Conservation (phyloP, 2,329 filamentous ascomycete genomes). For the Aspergillus brasiliensis region DNA sequence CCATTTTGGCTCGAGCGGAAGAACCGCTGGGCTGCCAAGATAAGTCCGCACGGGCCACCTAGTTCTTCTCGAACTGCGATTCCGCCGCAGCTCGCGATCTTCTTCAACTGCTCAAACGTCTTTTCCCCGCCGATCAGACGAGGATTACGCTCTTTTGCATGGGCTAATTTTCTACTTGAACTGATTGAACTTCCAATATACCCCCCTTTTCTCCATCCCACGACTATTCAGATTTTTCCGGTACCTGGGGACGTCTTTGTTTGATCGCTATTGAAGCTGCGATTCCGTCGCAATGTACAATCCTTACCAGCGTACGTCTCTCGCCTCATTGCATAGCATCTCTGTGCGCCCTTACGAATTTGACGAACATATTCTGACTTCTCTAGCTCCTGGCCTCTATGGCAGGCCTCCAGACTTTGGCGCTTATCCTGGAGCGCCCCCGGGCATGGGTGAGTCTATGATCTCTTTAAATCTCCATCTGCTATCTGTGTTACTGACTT, state of each 20-base stretch:
- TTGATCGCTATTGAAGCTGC: slow-evolving; percentile 14
- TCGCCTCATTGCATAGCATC: not conserved
- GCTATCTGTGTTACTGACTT: slow-evolving; percentile 20
- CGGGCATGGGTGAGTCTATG: slow-evolving; percentile 71
- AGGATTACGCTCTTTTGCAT: not conserved
- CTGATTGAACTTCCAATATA: too few relatives aligned
- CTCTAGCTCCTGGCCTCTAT: slow-evolving; percentile 58
- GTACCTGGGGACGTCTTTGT: not conserved
- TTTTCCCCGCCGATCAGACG: not conserved
- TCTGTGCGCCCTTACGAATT: not conserved
- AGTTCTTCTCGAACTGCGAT: slow-evolving; percentile 16
- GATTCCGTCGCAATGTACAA: slow-evolving; percentile 43
- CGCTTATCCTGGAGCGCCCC: slow-evolving; percentile 72
- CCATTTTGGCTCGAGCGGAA: too few relatives aligned
- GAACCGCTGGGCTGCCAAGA: slow-evolving; percentile 6
- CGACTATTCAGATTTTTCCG: not conserved
- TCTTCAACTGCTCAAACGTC: slow-evolving; percentile 2
- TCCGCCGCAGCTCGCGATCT: slow-evolving; percentile 13
- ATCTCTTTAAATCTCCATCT: not conserved
- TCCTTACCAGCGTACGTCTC: slow-evolving; percentile 45
- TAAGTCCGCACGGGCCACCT: slow-evolving; percentile 17
- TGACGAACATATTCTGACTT: slow-evolving; percentile 11
- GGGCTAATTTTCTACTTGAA: not conserved
- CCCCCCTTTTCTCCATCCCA: not conserved
- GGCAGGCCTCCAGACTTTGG: slow-evolving; percentile 74